Evolutionary conservation across 1,139 yeast genomes (phyloP).

Genomic region (Pichia sp.): DNA sequence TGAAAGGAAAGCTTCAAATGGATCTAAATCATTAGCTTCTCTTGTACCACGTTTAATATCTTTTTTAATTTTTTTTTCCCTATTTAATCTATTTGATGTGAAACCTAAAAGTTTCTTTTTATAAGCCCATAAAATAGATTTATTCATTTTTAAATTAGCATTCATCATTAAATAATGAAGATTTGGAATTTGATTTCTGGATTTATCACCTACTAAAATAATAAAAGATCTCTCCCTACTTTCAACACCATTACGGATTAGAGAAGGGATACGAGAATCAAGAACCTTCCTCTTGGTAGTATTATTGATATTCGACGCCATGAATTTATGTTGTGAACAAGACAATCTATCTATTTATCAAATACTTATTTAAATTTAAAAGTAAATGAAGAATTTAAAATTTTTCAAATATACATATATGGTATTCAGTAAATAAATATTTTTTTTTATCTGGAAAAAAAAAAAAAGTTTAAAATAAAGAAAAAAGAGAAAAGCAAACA

Average conservation of each 20-base stretch:
- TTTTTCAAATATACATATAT: too few species aligned
- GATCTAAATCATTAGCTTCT: conserved; percentile 93
- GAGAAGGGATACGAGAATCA: conserved; percentile 90
- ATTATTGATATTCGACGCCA: conserved; percentile 16
- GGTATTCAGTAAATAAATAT: too few species aligned
- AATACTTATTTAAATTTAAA: too few species aligned
- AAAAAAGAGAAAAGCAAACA: too few species aligned
- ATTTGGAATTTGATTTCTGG: conserved; percentile 93
- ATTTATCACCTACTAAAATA: conserved; percentile 93
- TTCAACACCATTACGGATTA: conserved; percentile 94
- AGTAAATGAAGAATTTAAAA: too few species aligned
- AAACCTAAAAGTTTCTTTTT: conserved; percentile 89
- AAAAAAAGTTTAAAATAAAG: too few species aligned
- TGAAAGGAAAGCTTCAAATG: conserved; percentile 90
- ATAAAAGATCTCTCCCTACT: conserved; percentile 88
- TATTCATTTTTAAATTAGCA: conserved; percentile 91
- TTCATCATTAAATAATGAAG: conserved; percentile 94
- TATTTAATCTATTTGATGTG: conserved; percentile 90
- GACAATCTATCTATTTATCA: too few species aligned
- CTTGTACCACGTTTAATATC: conserved; percentile 92
- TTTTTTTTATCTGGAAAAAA: too few species aligned
- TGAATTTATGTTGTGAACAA: too few species aligned
- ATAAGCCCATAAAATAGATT: conserved; percentile 97
- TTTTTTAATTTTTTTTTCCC: conserved; percentile 87
- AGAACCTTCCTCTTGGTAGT: conserved; percentile 67